A percentile compares a stretch with the other conserved stretches of the same genome.
Evolutionary conservation across 2,329 filamentous ascomycete genomes (phyloP).

Genomic region (Zalaria obscura): DNA sequence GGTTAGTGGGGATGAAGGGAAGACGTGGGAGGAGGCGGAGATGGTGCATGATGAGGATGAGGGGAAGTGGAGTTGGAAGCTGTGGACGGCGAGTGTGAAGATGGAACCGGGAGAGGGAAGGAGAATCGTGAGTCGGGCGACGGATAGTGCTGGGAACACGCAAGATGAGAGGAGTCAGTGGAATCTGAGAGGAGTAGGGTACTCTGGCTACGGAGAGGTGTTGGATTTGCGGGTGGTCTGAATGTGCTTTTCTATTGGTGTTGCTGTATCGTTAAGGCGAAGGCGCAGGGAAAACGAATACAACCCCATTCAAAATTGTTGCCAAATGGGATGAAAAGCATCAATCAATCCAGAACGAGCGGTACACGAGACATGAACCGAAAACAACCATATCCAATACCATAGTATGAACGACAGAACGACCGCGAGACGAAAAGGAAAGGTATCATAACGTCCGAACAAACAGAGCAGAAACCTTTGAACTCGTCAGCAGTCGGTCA

Average conservation of each 20-base stretch:
- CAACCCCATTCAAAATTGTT: too few relatives aligned
- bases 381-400: too few relatives aligned
- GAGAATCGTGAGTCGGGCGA: slow-evolving; percentile 51
- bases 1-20: slow-evolving; percentile 48
- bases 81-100: slow-evolving; percentile 37
- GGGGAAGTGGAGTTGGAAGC: slow-evolving; percentile 49
- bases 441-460: too few relatives aligned
- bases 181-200: slow-evolving; percentile 46
- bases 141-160: slow-evolving; percentile 51
- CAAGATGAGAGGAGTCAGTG: slow-evolving; percentile 47
- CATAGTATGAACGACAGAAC: too few relatives aligned
- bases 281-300: too few relatives aligned
- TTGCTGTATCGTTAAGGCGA: too few relatives aligned
- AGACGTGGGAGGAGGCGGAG: slow-evolving; percentile 49
- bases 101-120: slow-evolving; percentile 29
- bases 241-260: slow-evolving; percentile 1
- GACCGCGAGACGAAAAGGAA: too few relatives aligned
- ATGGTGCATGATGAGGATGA: slow-evolving; percentile 36
- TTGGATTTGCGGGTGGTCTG: slow-evolving; percentile 31
- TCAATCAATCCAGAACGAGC: too few relatives aligned
- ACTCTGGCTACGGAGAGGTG: slow-evolving; percentile 45
- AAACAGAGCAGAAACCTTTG: too few relatives aligned
- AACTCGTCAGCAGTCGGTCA: too few relatives aligned
- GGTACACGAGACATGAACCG: too few relatives aligned
- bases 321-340: too few relatives aligned